Conservation (phyloP, 495 filamentous ascomycete species). For the Penicillium cataractarum region DNA sequence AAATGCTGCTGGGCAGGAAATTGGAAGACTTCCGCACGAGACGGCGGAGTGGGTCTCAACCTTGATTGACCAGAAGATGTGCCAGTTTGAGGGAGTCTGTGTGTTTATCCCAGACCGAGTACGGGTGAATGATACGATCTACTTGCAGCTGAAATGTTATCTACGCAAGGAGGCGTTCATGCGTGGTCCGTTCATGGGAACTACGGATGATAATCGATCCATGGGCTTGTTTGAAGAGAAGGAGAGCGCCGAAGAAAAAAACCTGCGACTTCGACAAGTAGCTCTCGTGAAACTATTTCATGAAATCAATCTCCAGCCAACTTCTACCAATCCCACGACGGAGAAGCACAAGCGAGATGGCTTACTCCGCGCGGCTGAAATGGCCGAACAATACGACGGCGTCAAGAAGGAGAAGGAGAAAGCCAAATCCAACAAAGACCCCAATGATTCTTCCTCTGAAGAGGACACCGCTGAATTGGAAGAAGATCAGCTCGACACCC, state of each 20-base stretch:
- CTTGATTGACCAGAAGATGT: conserved; percentile 88
- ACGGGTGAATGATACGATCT: conserved; percentile 89
- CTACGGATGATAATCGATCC: conserved; percentile 69
- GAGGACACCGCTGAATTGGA: conserved; percentile 91
- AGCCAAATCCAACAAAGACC: conserved; percentile 37
- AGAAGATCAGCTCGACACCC: conserved; percentile 89
- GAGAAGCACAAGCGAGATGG: conserved; percentile 79
- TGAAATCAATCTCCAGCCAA: conserved; percentile 81
- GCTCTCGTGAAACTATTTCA: conserved; percentile 86
- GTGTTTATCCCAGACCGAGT: conserved; percentile 88
- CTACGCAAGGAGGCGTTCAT: conserved; percentile 75
- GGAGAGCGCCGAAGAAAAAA: conserved; percentile 84
- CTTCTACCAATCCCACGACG: conserved; percentile 70
- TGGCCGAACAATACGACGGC: conserved; percentile 77
- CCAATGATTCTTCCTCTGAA: conserved; percentile 60
- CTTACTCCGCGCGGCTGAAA: conserved; percentile 82
- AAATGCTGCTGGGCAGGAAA: conserved; percentile 74
- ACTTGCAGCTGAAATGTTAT: conserved; percentile 82
- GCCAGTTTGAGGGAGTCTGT: conserved; percentile 82
- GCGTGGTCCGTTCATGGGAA: conserved; percentile 54
- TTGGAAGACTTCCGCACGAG: conserved; percentile 88
- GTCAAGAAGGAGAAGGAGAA: conserved; percentile 59
- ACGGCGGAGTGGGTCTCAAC: conserved; percentile 93
- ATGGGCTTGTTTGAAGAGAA: conserved; percentile 76
- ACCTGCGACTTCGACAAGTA: conserved; percentile 82